Evolutionary conservation across 2,329 filamentous ascomycete genomes (phyloP), one percentile per base, ranked within the genome.

Genomic region (Ascochyta clinopodiicola): DNA sequence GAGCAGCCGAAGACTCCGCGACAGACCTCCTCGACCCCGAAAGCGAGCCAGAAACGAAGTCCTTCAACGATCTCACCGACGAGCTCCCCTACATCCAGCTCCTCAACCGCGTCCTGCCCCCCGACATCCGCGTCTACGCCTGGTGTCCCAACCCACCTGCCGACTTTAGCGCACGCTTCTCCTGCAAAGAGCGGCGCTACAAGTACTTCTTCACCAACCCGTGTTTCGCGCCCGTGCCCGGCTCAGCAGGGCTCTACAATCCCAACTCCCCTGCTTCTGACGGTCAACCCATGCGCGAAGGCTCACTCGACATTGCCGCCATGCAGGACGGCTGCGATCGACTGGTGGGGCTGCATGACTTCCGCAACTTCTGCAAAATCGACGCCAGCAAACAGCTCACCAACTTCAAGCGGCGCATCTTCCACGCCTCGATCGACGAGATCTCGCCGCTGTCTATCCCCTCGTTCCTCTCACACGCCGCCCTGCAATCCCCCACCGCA

Each of bases 191-290:
- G 77, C 85, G 95, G 21, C 88, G 90, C 63, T 99, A 99, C 79
- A 88, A 91, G 54, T 99, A 99, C 78, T 98, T 96, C 81, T 99
- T 99, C 80, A 98, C 95, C 0, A 92, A 97, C 72, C 95, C 95
- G 0, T 91, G 90, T 1, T 96, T 92, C 70, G 80, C 86, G 2
- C 92, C 92, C 0, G 81, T 85, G 4, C 86, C 88, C 0, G 78
- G 81, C 1, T 70, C 81, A 19, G 59, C 83, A 34, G 84, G 84
- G 5, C 75, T 84, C 40, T 77, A 79, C 32, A 69, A 64, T 61
- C 40, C 45, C 27, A 13, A 25, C 31, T 10, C 38, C 10, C 65
- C 68, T 45, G 6, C 34, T 6, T 29, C 49, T 12, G 46, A 39
- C 35, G 12, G 42, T 21, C 12, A 40, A 6, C 21, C 56, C 34